These are phyloP conservation scores for Aspergillus homomorphus DNA, from an alignment of 495 filamentous ascomycete genomes.

Conservation along the genomic window DNA sequence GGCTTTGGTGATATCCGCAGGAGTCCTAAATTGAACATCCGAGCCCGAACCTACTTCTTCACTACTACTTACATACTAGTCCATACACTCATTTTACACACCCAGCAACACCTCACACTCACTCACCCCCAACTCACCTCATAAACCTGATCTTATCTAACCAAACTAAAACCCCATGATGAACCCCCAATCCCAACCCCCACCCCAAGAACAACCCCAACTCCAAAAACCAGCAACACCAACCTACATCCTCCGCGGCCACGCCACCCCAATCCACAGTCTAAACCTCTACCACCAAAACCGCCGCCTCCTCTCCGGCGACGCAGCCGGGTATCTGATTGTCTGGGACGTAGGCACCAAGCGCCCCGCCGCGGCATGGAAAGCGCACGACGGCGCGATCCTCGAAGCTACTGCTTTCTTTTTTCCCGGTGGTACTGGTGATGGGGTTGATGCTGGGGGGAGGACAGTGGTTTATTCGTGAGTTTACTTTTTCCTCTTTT, in stretches of 20 bases:
- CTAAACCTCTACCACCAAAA: conserved; percentile 70
- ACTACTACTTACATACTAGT: too few relatives aligned
- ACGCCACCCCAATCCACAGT: conserved; percentile 76
- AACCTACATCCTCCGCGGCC: conserved; percentile 82
- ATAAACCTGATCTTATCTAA: too few relatives aligned
- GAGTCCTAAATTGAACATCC: too few relatives aligned
- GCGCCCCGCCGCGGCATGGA: conserved; percentile 82
- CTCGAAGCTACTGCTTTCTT: conserved; percentile 65
- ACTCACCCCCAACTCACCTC: too few relatives aligned
- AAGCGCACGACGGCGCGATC: conserved; percentile 74
- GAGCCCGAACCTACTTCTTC: too few relatives aligned
- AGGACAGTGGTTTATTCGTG: conserved; percentile 65
- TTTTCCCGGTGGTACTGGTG: conserved; percentile 41
- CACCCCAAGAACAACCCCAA: background rate
- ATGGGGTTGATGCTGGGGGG: too few relatives aligned
- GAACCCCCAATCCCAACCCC: conserved; percentile 1
- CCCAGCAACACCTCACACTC: too few relatives aligned
- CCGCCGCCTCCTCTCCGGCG: conserved; percentile 75
- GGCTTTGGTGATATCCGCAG: too few relatives aligned
- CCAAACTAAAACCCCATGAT: background rate
- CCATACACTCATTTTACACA: too few relatives aligned
- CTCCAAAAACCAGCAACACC: conserved; percentile 61
- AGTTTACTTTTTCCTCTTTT: conserved; percentile 29
- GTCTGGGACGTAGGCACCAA: conserved; percentile 82
- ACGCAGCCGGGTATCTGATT: conserved; percentile 86